Evolutionary conservation across 2,329 filamentous ascomycete genomes (phyloP), one percentile per base, ranked within the genome.

Genomic region (Camillea tinctor): DNA sequence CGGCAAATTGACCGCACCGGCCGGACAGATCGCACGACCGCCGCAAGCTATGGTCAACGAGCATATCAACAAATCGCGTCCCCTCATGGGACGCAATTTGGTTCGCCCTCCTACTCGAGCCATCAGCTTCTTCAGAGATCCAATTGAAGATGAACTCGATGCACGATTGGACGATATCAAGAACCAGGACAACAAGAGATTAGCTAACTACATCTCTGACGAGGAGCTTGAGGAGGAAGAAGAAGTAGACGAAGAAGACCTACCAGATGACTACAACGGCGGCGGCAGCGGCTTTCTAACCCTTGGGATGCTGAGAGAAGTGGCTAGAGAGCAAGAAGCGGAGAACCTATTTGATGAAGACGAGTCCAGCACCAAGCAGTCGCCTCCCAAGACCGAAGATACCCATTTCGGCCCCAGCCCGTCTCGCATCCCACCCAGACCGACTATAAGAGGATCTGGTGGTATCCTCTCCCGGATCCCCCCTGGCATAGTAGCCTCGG

Each of bases 1-100:
- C 1, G 73, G 75, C 57, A 64, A 72, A 60, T 62, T 77, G 24
- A 52, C 63, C 30, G 70, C 75, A 23, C 71, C 68, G 17, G 64
- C 71, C 6, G 72, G 73, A n/a, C 76, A 78, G 65, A 77, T 88
- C 50, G 72, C 60, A 20, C 76, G 74, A 52, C 84, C 85, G 0
- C 86, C 86, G 6, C 68, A 74, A 1, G 78, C 77, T 55, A 84
- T 88, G 84, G 68, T 84, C 5, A 76, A 81, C 54, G 83, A 85
- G 55, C 76, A 81, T 53, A 76, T 80, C 24, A 79, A 80, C 52
- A 77, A 78, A 13, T 68, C 69, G 9, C 74, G 78, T 56, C 66
- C 68, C n/a, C 56, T 62, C 7, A 26, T 60, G 22, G 64, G 67
- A 20, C 68, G 65, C n/a, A 59, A 64, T n/a, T 62, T 64, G 13